Evolutionary conservation across 441 rosid genomes (phyloP).

Genomic region (Pelargonium cotyledonis): DNA sequence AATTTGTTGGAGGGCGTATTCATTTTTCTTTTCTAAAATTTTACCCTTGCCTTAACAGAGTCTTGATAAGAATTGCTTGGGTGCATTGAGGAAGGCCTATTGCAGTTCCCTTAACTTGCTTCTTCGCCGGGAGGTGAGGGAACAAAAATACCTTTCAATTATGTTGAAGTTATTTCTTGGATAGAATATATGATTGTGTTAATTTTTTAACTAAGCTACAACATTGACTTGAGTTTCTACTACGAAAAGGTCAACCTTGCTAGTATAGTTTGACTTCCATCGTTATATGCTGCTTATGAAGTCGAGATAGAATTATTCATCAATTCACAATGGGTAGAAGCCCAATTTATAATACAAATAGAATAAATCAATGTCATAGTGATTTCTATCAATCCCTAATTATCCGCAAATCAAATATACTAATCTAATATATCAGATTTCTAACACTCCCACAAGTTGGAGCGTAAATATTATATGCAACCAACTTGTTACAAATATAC

Average conservation of each 20-base stretch:
- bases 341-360: no score
- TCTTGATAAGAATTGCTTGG: constrained; percentile 90
- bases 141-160: constrained; percentile 16
- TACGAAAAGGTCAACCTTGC: not conserved
- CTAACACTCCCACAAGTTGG: no score
- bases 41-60: constrained; percentile 39
- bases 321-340: no score
- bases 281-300: not conserved
- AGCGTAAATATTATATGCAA: no score
- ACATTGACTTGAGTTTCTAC: not conserved
- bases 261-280: not conserved
- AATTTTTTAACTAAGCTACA: not conserved
- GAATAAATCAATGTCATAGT: no score
- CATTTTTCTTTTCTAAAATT: constrained; percentile 16
- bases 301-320: no score
- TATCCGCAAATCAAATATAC: no score
- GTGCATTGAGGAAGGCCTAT: constrained; percentile 87
- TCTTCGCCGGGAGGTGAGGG: constrained; percentile 92
- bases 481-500: no score
- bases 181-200: not conserved
- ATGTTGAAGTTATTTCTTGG: constrained; percentile 10
- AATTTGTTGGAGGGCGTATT: not conserved
- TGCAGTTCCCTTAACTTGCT: constrained; percentile 94
- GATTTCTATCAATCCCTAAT: no score
- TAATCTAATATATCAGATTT: no score